Conservation (phyloP, 495 filamentous ascomycete genomes). For the Parachaetomium inaequale region DNA sequence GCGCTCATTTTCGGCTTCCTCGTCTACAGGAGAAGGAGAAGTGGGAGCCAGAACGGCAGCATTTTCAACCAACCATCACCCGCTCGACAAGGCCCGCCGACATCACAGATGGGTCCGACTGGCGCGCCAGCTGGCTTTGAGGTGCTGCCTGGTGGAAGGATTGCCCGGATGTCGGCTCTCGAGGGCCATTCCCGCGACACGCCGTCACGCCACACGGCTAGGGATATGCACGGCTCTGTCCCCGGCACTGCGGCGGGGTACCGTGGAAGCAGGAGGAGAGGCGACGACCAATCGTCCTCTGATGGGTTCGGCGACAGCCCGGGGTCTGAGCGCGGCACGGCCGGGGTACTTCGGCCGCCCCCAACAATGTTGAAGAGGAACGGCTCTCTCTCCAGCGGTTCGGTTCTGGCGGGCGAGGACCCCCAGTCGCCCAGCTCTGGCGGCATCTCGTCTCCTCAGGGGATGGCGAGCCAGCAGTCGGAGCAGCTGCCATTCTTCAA, state of each 20-base stretch:
- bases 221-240: constrained; percentile 22
- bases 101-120: constrained; percentile 32
- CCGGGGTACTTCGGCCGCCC: constrained; percentile 54
- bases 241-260: constrained; percentile 39
- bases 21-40: constrained; percentile 56
- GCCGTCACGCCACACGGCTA: constrained; percentile 48
- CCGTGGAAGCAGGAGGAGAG: constrained; percentile 45
- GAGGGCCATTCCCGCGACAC: constrained; percentile 64
- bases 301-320: constrained; percentile 79
- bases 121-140: constrained; percentile 60
- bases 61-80: constrained; percentile 87
- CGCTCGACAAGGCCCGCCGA: constrained; percentile 52
- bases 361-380: constrained; percentile 61
- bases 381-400: constrained; percentile 87
- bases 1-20: constrained; percentile 53
- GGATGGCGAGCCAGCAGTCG: constrained; percentile 80
- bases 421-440: constrained; percentile 73
- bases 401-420: constrained; percentile 65
- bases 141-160: constrained; percentile 78
- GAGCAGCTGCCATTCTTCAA: constrained; percentile 96
- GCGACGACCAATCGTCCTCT: constrained; percentile 73
- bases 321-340: constrained; percentile 59
- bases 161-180: constrained; percentile 93
- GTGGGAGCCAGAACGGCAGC: constrained; percentile 57
- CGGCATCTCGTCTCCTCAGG: constrained; percentile 77